Evolutionary conservation across 768 basidiomycete genomes (phyloP), one percentile per base, ranked within the genome.

Genomic region (Boletales sp.): DNA sequence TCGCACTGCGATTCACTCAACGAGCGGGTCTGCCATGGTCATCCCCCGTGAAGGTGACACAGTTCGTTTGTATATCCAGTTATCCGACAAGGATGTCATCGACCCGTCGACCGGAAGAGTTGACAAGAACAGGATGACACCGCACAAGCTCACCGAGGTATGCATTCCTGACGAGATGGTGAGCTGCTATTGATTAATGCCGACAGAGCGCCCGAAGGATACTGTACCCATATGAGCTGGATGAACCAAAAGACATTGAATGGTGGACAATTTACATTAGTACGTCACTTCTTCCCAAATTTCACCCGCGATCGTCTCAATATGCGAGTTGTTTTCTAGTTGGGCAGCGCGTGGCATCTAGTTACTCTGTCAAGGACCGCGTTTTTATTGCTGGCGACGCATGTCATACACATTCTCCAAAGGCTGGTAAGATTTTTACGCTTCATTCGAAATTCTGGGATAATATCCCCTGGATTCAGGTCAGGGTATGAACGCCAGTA

Each of bases 301-400:
- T 5, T n/a, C n/a, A 19, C 12, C 41, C 9, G 11, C 31, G 10
- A 33, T 15, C 28, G 48, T 54, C 46, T 32, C 39, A 32, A 38
- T 8, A 11, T 36, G 14, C 41, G 42, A 32, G 15, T 14, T 35
- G 14, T 4, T 11, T 28, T 15, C 7, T 40, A 86, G 87, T 89
- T 50, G 86, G 86, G 2, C 88, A 90, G 59, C 80, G 87, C 12
- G 82, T 90, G 2, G 86, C 87, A 7, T 77, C 83, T 6, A 71
- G 69, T 11, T 90, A 77, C 63, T 80, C 80, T 19, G 67, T 76
- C 3, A 62, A 78, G n/a, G 75, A 85, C 3, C 77, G 87, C 1
- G 76, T 87, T 2, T 89, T 90, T 63, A 87, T 90, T 48, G 83
- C 80, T 1, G 87, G 87, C 0, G 87, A 88, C 62, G 87, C 86